A percentile compares a stretch with the other conserved stretches of the same genome.
Conservation (phyloP, 2,329 filamentous ascomycete species). For the Claviceps pazoutovae region DNA sequence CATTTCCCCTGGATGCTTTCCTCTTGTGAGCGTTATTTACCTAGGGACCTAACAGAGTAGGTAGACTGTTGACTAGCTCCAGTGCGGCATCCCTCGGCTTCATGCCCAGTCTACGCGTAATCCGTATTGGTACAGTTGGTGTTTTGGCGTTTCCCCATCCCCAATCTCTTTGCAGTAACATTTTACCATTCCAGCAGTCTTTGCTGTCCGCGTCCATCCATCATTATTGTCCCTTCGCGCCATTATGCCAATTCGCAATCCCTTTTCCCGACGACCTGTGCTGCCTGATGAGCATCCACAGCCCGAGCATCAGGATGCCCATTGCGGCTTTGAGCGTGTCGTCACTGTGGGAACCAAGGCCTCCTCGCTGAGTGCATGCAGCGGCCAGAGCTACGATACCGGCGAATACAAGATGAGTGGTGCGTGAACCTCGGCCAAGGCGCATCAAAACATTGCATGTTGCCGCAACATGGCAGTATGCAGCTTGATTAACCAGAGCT, state of each 20-base stretch:
- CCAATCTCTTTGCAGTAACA: background rate
- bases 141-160: background rate
- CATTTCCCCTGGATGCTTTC: background rate
- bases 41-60: no score
- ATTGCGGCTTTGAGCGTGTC: constrained; percentile 42
- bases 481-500: constrained; percentile 1
- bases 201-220: background rate
- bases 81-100: background rate
- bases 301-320: constrained; percentile 20
- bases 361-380: constrained; percentile 47
- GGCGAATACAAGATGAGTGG: constrained; percentile 72
- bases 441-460: background rate
- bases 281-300: constrained; percentile 41
- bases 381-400: constrained; percentile 45
- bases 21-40: background rate
- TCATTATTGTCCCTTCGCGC: background rate
- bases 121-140: background rate
- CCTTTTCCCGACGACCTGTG: constrained; percentile 48
- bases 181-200: background rate
- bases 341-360: constrained; percentile 49
- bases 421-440: constrained; percentile 26
- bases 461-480: constrained; percentile 4
- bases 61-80: no score
- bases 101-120: background rate
- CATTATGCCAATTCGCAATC: constrained; percentile 58